Evolutionary conservation across 768 basidiomycete genomes (phyloP), one percentile per base, ranked within the genome.

Genomic region (Kwoniella dejecticola): DNA sequence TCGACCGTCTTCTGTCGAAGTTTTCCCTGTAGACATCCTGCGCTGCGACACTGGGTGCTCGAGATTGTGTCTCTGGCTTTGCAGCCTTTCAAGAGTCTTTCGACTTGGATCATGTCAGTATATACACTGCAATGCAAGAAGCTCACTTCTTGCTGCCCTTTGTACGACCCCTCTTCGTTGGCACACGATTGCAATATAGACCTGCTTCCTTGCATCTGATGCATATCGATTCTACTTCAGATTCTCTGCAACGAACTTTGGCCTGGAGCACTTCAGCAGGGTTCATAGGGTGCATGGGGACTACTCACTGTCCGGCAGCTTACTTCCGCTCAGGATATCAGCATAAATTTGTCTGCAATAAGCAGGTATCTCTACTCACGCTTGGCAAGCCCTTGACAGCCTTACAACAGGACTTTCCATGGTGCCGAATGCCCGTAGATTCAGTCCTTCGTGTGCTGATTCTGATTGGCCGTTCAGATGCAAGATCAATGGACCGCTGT

Each of bases 81-180:
- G 46, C 17, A 58, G 24, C 17, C 40, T 48, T n/a, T 58, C 46
- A 6, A 58, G 36, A 7, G 57, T 58, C 23, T 50, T 58, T 13
- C 55, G 55, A 47, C 57, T 58, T n/a, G n/a, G n/a, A n/a, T n/a
- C n/a, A n/a, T n/a, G n/a, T n/a, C n/a, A n/a, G n/a, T n/a, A n/a
- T n/a, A n/a, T n/a, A n/a, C n/a, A n/a, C n/a, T n/a, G n/a, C n/a
- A n/a, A n/a, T n/a, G n/a, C n/a, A n/a, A n/a, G n/a, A n/a, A n/a
- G n/a, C 57, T 48, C 26, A 58, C 57, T 58, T 58, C 38, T 47
- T 58, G 40, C 57, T 58, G 33, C 57, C 57, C 23, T 58, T 58
- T 4, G 29, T 36, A 15, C 57, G n/a, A 21, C 57, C 57, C n/a
- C 57, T 46, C 7, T 47, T 46, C 7, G 46, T 58, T 3, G 57